These are phyloP conservation scores for Candida mesenterica DNA, from an alignment of 1,139 yeast species.

Conservation along the genomic window DNA sequence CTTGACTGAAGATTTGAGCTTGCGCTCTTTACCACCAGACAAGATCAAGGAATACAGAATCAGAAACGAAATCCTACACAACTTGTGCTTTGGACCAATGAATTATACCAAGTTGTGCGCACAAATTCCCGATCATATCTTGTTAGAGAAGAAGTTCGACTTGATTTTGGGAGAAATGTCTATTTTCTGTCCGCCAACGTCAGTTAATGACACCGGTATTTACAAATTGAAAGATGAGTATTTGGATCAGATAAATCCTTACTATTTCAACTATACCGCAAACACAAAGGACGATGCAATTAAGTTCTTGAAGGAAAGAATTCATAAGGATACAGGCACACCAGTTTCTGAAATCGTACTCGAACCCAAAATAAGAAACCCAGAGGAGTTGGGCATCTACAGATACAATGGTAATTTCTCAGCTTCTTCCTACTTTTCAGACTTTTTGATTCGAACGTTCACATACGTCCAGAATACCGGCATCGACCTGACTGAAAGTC, in stretches of 20 bases:
- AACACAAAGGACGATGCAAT: slow-evolving; percentile 76
- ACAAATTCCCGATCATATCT: slow-evolving; percentile 72
- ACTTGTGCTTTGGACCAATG: slow-evolving; percentile 70
- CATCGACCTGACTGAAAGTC: slow-evolving; percentile 47
- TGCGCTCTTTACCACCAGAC: slow-evolving; percentile 50
- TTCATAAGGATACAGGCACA: slow-evolving; percentile 30
- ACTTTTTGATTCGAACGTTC: slow-evolving; percentile 51
- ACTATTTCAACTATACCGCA: slow-evolving; percentile 72
- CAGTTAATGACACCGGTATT: slow-evolving; percentile 63
- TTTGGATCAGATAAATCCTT: slow-evolving; percentile 66
- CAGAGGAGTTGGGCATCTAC: slow-evolving; percentile 34
- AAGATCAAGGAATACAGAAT: slow-evolving; percentile 55
- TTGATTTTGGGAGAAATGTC: slow-evolving; percentile 60
- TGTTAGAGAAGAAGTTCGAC: slow-evolving; percentile 74
- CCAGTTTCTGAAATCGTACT: slow-evolving; percentile 46
- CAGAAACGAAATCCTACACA: slow-evolving; percentile 71
- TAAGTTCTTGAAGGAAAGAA: slow-evolving; percentile 51
- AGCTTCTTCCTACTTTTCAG: slow-evolving; percentile 49
- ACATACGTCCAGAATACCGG: slow-evolving; percentile 40
- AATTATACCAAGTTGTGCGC: slow-evolving; percentile 69
- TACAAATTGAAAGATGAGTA: slow-evolving; percentile 65
- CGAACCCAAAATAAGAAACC: slow-evolving; percentile 38
- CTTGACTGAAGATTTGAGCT: slow-evolving; percentile 64
- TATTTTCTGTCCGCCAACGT: slow-evolving; percentile 60
- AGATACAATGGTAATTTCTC: slow-evolving; percentile 44